Base-by-base conservation (phyloP, 1,284 basidiomycete species). In the Heterobasidion annosum region DNA sequence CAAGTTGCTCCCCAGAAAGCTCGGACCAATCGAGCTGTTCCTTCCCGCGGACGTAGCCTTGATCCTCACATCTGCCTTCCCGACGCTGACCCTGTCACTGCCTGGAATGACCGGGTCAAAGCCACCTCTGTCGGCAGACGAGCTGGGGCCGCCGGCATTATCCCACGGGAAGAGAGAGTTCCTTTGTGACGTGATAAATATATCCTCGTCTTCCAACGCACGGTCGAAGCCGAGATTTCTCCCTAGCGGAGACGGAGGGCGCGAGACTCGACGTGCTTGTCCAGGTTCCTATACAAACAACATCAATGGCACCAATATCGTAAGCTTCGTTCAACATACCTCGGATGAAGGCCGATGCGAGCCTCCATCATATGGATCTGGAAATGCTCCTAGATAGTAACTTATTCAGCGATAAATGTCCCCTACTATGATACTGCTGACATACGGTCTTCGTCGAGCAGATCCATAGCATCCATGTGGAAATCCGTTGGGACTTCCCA, bases 101-200 rank as follows among this genome's bases (percentile, higher is more conserved):
- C 70, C 68, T 35, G 69, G 65, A 5, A 68, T 72, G 56, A 76
- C 70, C 4, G 64, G 51, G 19, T 33, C 70, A 25, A 44, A 42
- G 16, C 40, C 42, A 32, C 64, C 71, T 3, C 64, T 71, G 40
- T 63, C 63, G 37, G 64, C 72, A 3, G 85, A 86, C 10, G 84
- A 85, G 57, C 77, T 85, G 5, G 73, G 71, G 0, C 48, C 45
- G 25, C 82, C 85, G 13, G 85, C 86, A 65, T 90, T 77, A 62
- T 91, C 88, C 88, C 88, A 91, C 4, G 88, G 89, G 65, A 89
- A 89, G 47, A 90, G 66, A 7, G 82, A 79, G 61, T 79, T 86
- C 37, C 77, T 74, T 62, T 88, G 86, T 16, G 84, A 86, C 40
- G 71, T 77, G 47, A 69, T 65, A 50, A 57, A 34, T 16, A 68